Percentiles rank a stretch among this genome's conserved stretches.
Conservation (phyloP, 371 early-diverging fungal species). For the Actinomortierella ambigua region DNA sequence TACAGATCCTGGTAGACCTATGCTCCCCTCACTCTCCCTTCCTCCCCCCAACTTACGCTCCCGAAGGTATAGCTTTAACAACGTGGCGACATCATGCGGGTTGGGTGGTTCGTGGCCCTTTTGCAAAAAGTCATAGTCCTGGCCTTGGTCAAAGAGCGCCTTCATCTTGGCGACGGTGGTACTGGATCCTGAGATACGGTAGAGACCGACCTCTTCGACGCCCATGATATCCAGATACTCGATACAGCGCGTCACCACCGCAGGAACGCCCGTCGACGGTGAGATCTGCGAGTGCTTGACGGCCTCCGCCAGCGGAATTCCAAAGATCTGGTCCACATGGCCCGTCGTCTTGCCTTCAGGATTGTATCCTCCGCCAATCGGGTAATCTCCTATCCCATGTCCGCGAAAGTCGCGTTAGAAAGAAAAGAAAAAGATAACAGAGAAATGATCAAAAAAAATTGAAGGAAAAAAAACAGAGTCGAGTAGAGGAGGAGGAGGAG, state of each 20-base stretch:
- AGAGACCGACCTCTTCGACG: constrained; percentile 62
- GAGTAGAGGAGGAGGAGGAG: too few relatives aligned
- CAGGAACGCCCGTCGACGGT: constrained; percentile 64
- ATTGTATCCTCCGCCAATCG: too few relatives aligned
- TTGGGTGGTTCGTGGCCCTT: constrained; percentile 57
- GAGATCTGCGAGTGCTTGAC: constrained; percentile 58
- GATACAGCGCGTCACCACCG: constrained; percentile 76
- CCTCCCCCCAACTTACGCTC: constrained; percentile 58
- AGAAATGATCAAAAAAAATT: too few relatives aligned
- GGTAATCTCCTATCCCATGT: too few relatives aligned
- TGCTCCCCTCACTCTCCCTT: too few relatives aligned
- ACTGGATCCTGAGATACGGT: constrained; percentile 63
- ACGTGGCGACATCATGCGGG: constrained; percentile 80
- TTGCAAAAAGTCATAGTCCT: constrained; percentile 57
- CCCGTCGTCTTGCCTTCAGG: constrained; percentile 4
- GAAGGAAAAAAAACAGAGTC: too few relatives aligned
- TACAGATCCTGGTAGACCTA: constrained; percentile 3
- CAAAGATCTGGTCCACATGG: constrained; percentile 50
- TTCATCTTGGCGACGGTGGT: constrained; percentile 59
- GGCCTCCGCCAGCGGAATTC: constrained; percentile 59
- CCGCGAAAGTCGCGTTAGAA: too few relatives aligned
- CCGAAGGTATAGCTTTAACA: constrained; percentile 83
- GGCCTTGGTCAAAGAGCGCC: constrained; percentile 57
- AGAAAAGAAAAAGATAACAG: too few relatives aligned
- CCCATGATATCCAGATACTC: constrained; percentile 77